Base-by-base conservation (phyloP, 1,284 basidiomycete species). In the Neonothopanus nambi region DNA sequence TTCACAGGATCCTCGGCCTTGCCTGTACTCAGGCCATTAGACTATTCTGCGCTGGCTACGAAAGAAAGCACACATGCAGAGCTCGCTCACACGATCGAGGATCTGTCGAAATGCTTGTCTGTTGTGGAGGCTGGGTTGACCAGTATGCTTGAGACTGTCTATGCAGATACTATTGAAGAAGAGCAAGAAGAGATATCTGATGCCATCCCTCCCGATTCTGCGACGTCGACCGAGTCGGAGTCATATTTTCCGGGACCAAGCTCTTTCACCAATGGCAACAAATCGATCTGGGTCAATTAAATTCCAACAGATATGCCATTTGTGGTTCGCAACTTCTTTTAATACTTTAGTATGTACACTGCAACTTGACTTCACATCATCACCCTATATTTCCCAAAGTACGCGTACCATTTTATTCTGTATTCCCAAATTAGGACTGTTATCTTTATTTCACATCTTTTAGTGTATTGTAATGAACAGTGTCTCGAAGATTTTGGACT, bases 91-190 rank as follows among this genome's bases (percentile, higher is more conserved):
- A 91, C 88, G 1, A 84, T 97, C 7, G 87, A 90, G 54, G 87
- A 92, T 61, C 79, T 98, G 40, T 79, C 83, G 2, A 77, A 81
- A 59, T 97, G 93, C 93, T 71, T 98, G 51, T 80, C 84, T 3
- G 78, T 87, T 0, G 81, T 97, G 1, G 90, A 93, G 67, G 69
- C 68, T 8, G 91, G 90, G 1, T 70, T 95, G 33, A 78, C 76
- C 48, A 80, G 75, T 44, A 73, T 95, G 59, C 71, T 94, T 43
- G 84, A 87, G 43, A 72, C 71, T 43, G 63, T 70, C 1, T 62
- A 67, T 17, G 70, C 66, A 21, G 72, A 81, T 52, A 75, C 76
- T 21, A 84, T 84, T 55, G 77, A 80, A 56, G 85, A 87, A 63
- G 82, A 84, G 59, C 75, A 81, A 59, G 78, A 82, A 59, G 74